These are phyloP conservation scores for Medicago arabica DNA, from an alignment of 306 rosid genomes.

Conservation along the genomic window DNA sequence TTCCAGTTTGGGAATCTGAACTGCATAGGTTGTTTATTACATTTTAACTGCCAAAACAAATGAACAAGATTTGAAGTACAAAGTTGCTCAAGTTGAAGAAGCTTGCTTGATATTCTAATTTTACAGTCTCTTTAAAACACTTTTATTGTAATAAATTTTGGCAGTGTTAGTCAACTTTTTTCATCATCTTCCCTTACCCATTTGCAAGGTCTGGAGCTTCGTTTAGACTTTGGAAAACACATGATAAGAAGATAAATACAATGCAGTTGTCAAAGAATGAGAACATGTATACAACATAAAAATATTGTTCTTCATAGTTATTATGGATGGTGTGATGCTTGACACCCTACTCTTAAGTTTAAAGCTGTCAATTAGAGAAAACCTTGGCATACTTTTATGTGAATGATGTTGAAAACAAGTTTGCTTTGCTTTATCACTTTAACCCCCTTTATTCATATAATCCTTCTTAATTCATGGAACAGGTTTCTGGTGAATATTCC, in stretches of 20 bases:
- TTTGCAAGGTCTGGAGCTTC: neutral
- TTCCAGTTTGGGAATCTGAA: neutral
- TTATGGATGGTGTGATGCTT: constrained; percentile 12
- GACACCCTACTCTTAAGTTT: constrained; percentile 12
- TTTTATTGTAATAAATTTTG: neutral
- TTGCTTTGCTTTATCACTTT: neutral
- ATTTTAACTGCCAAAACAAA: neutral
- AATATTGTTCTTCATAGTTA: constrained; percentile 18
- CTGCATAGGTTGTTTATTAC: constrained; percentile 1
- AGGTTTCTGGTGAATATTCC: constrained; percentile 99
- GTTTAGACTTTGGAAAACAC: constrained; percentile 2
- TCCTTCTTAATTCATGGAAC: constrained; percentile 13
- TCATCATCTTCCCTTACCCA: neutral
- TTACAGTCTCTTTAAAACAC: neutral
- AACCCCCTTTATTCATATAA: neutral
- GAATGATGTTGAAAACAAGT: constrained; percentile 15
- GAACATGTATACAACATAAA: neutral
- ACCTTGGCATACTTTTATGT: neutral
- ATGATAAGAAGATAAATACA: neutral
- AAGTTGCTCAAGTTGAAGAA: constrained; percentile 13
- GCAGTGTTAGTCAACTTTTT: constrained; percentile 5
- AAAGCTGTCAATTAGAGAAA: constrained; percentile 21
- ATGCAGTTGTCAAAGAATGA: neutral
- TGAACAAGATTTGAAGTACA: constrained; percentile 3
- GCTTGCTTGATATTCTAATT: constrained; percentile 6